A percentile compares a stretch with the other conserved stretches of the same genome.
phyloP scores from a whole-genome alignment of 805 yeast species.

The Zygosaccharomyces bisporus region DNA sequence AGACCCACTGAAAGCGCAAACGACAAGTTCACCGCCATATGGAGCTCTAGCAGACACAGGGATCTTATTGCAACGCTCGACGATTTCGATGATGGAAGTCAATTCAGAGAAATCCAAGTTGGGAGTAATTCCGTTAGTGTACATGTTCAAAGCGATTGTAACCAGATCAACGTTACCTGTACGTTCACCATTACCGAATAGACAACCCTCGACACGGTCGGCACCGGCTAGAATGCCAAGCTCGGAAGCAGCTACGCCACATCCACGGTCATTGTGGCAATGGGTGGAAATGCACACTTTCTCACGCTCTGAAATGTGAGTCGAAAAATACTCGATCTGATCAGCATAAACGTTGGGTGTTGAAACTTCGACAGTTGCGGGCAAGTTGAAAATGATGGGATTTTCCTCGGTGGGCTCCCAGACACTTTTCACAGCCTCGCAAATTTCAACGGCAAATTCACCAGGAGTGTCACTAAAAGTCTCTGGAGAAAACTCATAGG shows the following conservation, averaged over 20 bases:
- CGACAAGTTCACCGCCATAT: constrained; percentile 75
- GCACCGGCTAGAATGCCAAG: constrained; percentile 78
- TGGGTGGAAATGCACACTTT: constrained; percentile 67
- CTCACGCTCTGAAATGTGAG: constrained; percentile 65
- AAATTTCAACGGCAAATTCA: constrained; percentile 69
- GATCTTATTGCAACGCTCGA: constrained; percentile 74
- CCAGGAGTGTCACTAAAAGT: constrained; percentile 71
- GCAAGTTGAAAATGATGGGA: constrained; percentile 74
- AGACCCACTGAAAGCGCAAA: constrained; percentile 72
- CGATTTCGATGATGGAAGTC: constrained; percentile 60
- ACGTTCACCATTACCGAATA: constrained; percentile 81
- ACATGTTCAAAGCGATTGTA: constrained; percentile 71
- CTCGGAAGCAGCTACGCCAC: constrained; percentile 81
- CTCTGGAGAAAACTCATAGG: constrained; percentile 75
- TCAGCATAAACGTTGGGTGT: constrained; percentile 76
- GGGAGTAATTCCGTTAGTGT: constrained; percentile 74
- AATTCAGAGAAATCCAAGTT: constrained; percentile 67
- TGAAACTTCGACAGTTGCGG: constrained; percentile 78
- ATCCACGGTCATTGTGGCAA: constrained; percentile 77
- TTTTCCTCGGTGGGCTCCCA: constrained; percentile 76
- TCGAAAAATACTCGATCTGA: constrained; percentile 71
- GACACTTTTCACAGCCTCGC: constrained; percentile 73
- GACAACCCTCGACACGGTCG: constrained; percentile 79
- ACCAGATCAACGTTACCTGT: constrained; percentile 79
- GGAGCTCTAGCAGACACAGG: constrained; percentile 75